Conservation (phyloP, 305 asterid genomes). For the Fraxinus albicans region DNA sequence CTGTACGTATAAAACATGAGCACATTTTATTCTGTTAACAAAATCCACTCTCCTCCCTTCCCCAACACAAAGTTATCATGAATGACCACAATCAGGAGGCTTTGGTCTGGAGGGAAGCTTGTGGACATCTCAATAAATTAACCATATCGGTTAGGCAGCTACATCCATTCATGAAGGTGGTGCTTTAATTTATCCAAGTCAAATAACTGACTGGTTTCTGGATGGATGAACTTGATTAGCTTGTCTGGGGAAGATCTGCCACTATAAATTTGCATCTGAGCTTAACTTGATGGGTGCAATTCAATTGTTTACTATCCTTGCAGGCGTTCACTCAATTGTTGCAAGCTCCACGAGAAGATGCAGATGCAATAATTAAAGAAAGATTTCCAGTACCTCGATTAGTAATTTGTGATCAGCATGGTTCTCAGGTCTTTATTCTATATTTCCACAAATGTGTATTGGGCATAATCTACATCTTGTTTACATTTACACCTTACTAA, state of each 20-base stretch:
- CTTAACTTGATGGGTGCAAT: slow-evolving; percentile 19
- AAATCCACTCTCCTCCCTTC: background rate
- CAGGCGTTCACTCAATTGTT: slow-evolving; percentile 89
- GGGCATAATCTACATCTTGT: slow-evolving; percentile 13
- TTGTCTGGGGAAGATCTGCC: slow-evolving; percentile 15
- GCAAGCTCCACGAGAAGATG: slow-evolving; percentile 79
- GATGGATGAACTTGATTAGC: slow-evolving; percentile 19
- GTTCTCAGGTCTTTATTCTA: slow-evolving; percentile 76
- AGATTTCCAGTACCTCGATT: slow-evolving; percentile 97
- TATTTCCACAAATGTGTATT: slow-evolving; percentile 17
- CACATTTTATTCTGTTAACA: background rate
- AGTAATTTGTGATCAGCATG: slow-evolving; percentile 94
- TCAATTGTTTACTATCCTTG: slow-evolving; percentile 23
- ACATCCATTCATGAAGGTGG: background rate
- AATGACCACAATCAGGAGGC: background rate
- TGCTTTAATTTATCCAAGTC: background rate
- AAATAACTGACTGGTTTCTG: background rate
- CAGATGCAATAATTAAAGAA: slow-evolving; percentile 63
- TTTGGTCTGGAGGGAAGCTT: background rate
- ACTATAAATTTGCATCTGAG: background rate
- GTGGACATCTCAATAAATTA: slow-evolving; percentile 13
- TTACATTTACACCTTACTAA: background rate
- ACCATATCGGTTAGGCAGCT: slow-evolving; percentile 6
- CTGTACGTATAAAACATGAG: background rate
- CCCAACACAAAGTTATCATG: slow-evolving; percentile 5